Evolutionary conservation across 352 stramenopile genomes (phyloP), one percentile per base, ranked within the genome.

Genomic region (Salisapilia sapeloensis): DNA sequence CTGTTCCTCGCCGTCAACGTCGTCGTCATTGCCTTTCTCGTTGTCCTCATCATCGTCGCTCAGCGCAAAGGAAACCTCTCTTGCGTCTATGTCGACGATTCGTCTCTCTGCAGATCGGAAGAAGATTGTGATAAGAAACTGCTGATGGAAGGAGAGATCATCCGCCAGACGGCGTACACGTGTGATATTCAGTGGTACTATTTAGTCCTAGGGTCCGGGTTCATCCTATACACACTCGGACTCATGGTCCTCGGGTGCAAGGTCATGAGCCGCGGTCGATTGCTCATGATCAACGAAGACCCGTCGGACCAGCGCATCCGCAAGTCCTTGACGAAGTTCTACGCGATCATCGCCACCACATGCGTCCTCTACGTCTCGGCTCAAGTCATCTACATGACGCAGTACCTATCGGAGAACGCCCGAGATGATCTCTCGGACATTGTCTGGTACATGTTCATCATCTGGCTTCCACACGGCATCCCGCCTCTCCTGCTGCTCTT

Each of bases 381-480:
- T 4, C 71, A 87, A 46, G 69, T 91, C 14, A 91, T 91, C 24
- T 87, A 86, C 50, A 82, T 87, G 26, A 62, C 71, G 28, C 74
- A 86, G 48, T 91, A 87, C 48, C 45, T 83, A 5, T 79, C 67
- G 13, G 56, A 54, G 24, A 54, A 55, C 14, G 60, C 49, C 8
- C 50, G 69, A 18, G 67, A 58, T 27, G 61, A 83, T 36, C 53
- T 87, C 15, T 87, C 71, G 4, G 71, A 86, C 29, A 50, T 70
- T 11, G 62, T 91, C 10, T 91, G 72, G 71, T 91, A 91, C 38
- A 63, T 86, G 38, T 91, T 91, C 35, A 83, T 84, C 14, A 55
- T 91, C 17, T 91, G 75, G 75, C 46, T 87, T 1, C 75, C 75
- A 4, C 65, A 87, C 20, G 63, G 63, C 15, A 37, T 83, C 4